phyloP scores from a whole-genome alignment of 192 early-diverging fungal genomes.

The Backusella liffmaniae region DNA sequence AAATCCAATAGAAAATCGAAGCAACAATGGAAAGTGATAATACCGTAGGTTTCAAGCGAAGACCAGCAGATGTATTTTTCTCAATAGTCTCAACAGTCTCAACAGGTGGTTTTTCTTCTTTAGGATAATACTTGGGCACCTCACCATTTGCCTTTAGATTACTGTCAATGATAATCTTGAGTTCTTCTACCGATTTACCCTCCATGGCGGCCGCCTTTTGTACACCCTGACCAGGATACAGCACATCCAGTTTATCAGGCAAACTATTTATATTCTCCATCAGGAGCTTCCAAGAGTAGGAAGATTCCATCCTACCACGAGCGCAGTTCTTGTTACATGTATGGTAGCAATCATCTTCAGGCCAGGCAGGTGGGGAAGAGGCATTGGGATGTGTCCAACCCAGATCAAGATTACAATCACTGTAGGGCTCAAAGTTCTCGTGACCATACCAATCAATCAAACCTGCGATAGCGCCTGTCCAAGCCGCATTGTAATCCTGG shows the following conservation, averaged over 20 bases:
- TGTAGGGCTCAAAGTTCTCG: slow-evolving; percentile 34
- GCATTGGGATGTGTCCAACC: slow-evolving; percentile 40
- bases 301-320: slow-evolving; percentile 31
- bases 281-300: slow-evolving; percentile 31
- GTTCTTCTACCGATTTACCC: slow-evolving; percentile 14
- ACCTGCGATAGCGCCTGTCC: slow-evolving; percentile 37
- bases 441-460: slow-evolving; percentile 39
- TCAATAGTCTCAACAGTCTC: not conserved
- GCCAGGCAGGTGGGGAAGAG: slow-evolving; percentile 31
- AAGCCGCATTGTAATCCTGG: slow-evolving; percentile 41
- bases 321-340: slow-evolving; percentile 41
- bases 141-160: not conserved
- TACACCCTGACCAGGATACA: slow-evolving; percentile 23
- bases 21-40: not conserved
- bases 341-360: slow-evolving; percentile 41
- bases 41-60: not conserved
- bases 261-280: not conserved
- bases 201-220: slow-evolving; percentile 8
- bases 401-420: slow-evolving; percentile 37
- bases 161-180: not conserved
- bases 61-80: not conserved
- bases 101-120: not conserved
- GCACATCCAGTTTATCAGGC: not conserved
- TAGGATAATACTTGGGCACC: not conserved
- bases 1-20: not conserved